phyloP scores from a whole-genome alignment of 2,329 filamentous ascomycete genomes.

The Hawksworthiomyces lignivorus region DNA sequence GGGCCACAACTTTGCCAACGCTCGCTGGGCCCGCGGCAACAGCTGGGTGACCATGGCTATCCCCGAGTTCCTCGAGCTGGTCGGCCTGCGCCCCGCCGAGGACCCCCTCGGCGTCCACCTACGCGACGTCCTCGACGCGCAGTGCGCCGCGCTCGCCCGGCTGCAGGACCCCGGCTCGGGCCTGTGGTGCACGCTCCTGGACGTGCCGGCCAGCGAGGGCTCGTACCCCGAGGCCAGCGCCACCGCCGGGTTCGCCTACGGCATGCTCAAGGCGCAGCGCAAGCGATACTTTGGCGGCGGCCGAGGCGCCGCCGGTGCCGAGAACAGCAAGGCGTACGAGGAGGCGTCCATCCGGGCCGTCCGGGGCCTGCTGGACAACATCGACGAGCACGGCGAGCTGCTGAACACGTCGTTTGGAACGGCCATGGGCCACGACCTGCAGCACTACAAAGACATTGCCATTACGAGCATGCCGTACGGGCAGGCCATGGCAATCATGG shows the following conservation, averaged over 20 bases:
- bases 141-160: constrained; percentile 55
- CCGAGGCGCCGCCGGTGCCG: too few relatives aligned
- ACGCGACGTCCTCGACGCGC: constrained; percentile 56
- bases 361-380: constrained; percentile 56
- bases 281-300: constrained; percentile 58
- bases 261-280: constrained; percentile 65
- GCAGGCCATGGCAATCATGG: constrained; percentile 80
- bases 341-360: constrained; percentile 58
- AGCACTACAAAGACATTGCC: constrained; percentile 71
- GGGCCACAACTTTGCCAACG: constrained; percentile 54
- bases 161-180: constrained; percentile 52
- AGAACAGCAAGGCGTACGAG: too few relatives aligned
- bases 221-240: constrained; percentile 72
- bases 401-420: constrained; percentile 72
- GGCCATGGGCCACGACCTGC: constrained; percentile 62
- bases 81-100: constrained; percentile 50
- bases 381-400: constrained; percentile 61
- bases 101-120: constrained; percentile 56
- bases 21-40: constrained; percentile 55
- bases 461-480: constrained; percentile 78
- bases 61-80: constrained; percentile 69
- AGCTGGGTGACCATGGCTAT: constrained; percentile 78
- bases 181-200: constrained; percentile 68
- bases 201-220: constrained; percentile 56
- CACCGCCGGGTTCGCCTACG: constrained; percentile 74